phyloP scores from a whole-genome alignment of 2,329 filamentous ascomycete genomes.

The Stagonosporopsis chrysanthemi region DNA sequence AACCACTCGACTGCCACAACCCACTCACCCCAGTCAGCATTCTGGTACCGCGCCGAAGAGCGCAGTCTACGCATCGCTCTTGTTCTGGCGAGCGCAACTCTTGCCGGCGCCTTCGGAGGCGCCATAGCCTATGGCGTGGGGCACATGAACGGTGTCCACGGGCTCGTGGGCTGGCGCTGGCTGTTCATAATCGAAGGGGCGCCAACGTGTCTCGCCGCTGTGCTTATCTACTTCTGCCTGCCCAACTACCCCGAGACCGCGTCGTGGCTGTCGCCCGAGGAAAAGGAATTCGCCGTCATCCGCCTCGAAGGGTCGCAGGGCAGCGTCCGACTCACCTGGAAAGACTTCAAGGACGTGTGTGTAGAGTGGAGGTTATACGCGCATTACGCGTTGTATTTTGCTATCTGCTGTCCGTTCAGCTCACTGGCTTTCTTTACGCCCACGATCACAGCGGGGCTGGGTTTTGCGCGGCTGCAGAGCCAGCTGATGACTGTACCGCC shows the following conservation, averaged over 20 bases:
- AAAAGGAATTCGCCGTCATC: not conserved
- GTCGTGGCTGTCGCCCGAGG: not conserved
- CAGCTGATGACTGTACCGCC: constrained; percentile 74
- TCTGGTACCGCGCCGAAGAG: not conserved
- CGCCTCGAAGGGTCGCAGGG: not conserved
- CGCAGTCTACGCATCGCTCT: not conserved
- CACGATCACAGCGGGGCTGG: constrained; percentile 67
- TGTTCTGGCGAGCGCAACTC: not conserved
- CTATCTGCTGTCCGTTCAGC: constrained; percentile 28
- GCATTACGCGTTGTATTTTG: constrained; percentile 56
- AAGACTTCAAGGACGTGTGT: not conserved
- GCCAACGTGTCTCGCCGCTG: not conserved
- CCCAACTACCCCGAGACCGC: not conserved
- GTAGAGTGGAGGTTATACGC: not conserved
- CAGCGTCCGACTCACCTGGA: not conserved
- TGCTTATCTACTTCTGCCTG: not conserved
- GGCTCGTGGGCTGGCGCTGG: not conserved
- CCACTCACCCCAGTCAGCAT: not conserved
- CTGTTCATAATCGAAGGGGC: not conserved
- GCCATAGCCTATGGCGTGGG: not conserved
- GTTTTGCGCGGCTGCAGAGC: constrained; percentile 62
- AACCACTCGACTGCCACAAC: not conserved
- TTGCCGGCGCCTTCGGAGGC: not conserved
- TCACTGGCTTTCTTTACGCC: constrained; percentile 67
- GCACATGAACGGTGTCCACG: not conserved